Evolutionary conservation across 2,329 filamentous ascomycete genomes (phyloP), one percentile per base, ranked within the genome.

Genomic region (Zopfia rhizophila): DNA sequence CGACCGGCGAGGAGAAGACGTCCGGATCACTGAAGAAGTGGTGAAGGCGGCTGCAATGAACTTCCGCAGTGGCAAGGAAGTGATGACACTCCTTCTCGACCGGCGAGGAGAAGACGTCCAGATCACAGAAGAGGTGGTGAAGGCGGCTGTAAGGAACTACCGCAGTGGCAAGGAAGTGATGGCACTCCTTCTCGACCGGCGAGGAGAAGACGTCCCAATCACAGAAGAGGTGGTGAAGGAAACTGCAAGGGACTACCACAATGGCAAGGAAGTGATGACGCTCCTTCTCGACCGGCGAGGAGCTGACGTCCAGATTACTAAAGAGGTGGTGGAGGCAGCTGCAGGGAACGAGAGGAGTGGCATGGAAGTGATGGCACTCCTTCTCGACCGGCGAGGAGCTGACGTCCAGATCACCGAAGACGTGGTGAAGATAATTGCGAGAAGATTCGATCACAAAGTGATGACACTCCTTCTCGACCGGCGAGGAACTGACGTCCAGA

Each of bases 231-330:
- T 44, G 25, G 25, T 48, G 3, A 19, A 38, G 17, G 45, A 35
- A 31, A 30, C 40, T 43, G 41, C 37, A 38, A n/a, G 24, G 24
- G 43, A 49, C 14, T 10, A 13, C 3, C 4, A 13, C 14, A 30
- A 16, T 44, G 33, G 47, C 17, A 45, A 41, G 10, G 22, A 50
- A 25, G 22, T 50, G 14, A 47, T 51, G 28, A 25, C 21, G 27
- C 31, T 45, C n/a, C 45, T 53, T 36, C 51, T 54, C 17, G 35
- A 48, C n/a, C 35, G 16, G 29, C 30, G 47, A 16, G 36, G 41
- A 25, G 10, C 5, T 5, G 28, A 49, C 7, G 24, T 53, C 30
- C 1, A 40, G 17, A 45, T 50, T 13, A 50, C 41, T 19, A n/a
- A n/a, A n/a, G n/a, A n/a, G n/a, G n/a, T n/a, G n/a, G 40, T 37